Percentiles rank a stretch among this genome's conserved stretches.
Conservation (phyloP, 1,284 basidiomycete species). For the Amylostereum chailletii region DNA sequence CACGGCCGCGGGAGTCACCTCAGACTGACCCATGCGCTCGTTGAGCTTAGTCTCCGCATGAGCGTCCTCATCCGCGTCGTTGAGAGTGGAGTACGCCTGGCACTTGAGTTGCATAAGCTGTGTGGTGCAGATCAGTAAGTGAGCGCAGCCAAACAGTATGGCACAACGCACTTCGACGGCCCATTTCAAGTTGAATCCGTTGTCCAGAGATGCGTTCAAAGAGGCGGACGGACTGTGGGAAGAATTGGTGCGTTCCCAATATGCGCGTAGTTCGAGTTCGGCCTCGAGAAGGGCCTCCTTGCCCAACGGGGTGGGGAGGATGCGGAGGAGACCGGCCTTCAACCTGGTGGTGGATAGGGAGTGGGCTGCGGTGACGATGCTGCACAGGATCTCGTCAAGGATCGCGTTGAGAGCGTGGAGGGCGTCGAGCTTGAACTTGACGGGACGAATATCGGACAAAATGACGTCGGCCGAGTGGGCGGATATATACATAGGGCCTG, state of each 20-base stretch:
- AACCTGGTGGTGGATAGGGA: conserved; percentile 73
- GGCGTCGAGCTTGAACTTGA: conserved; percentile 68
- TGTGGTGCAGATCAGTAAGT: conserved; percentile 5
- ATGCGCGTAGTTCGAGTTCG: conserved; percentile 81
- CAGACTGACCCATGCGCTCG: conserved; percentile 40
- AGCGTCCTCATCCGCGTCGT: conserved; percentile 71
- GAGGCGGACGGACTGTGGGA: conserved; percentile 24
- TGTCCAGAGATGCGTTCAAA: conserved; percentile 32
- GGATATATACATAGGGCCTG: conserved; percentile 69
- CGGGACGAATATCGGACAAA: conserved; percentile 86
- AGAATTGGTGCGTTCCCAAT: conserved; percentile 62
- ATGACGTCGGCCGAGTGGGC: conserved; percentile 79
- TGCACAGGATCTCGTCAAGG: conserved; percentile 82
- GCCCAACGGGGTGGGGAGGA: conserved; percentile 72
- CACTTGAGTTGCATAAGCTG: conserved; percentile 76
- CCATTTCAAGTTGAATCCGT: conserved; percentile 60
- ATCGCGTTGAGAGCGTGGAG: conserved; percentile 75
- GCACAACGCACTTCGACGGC: conserved; percentile 56
- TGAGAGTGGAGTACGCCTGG: conserved; percentile 77
- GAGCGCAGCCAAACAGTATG: conserved; percentile 2
- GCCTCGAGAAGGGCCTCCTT: conserved; percentile 90
- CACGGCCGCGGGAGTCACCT: conserved; percentile 40
- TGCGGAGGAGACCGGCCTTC: conserved; percentile 61
- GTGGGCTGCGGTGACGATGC: conserved; percentile 59
- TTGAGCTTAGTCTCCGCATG: conserved; percentile 52